phyloP scores from a whole-genome alignment of 345 rosid species.

The Bruguiera sexangula region DNA sequence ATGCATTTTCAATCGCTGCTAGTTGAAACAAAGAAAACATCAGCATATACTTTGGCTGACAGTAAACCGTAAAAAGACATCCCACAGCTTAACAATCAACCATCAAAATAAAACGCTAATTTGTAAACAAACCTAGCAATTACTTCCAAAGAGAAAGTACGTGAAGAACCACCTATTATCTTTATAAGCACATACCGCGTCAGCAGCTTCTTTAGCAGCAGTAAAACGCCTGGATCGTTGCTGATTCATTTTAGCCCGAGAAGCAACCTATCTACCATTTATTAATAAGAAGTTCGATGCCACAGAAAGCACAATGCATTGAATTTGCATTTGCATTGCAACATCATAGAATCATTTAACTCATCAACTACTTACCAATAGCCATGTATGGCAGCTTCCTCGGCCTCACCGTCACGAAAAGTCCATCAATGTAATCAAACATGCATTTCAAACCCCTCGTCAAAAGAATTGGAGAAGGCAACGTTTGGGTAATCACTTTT shows the following conservation, averaged over 20 bases:
- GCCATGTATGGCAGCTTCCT: constrained; percentile 83
- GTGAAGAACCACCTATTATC: no score
- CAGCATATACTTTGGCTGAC: no score
- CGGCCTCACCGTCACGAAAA: constrained; percentile 91
- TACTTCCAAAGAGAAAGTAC: no score
- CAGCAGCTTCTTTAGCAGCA: constrained; percentile 87
- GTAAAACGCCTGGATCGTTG: constrained; percentile 90
- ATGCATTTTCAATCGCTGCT: no score
- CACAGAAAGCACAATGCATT: not conserved
- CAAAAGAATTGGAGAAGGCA: constrained; percentile 72
- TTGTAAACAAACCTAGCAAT: no score
- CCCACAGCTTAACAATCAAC: no score
- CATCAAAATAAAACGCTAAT: no score
- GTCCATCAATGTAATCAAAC: constrained; percentile 87
- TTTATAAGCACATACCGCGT: constrained; percentile 47
- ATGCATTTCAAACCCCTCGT: constrained; percentile 69
- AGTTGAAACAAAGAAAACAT: no score
- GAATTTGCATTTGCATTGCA: not conserved
- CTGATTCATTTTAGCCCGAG: constrained; percentile 96
- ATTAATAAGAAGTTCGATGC: constrained; percentile 14
- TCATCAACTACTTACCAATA: constrained; percentile 51
- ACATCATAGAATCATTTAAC: not conserved
- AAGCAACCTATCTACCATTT: constrained; percentile 85
- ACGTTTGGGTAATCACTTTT: constrained; percentile 19
- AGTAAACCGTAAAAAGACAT: no score